Conservation (phyloP, 352 stramenopile species). For the Phytophthora idaei region DNA sequence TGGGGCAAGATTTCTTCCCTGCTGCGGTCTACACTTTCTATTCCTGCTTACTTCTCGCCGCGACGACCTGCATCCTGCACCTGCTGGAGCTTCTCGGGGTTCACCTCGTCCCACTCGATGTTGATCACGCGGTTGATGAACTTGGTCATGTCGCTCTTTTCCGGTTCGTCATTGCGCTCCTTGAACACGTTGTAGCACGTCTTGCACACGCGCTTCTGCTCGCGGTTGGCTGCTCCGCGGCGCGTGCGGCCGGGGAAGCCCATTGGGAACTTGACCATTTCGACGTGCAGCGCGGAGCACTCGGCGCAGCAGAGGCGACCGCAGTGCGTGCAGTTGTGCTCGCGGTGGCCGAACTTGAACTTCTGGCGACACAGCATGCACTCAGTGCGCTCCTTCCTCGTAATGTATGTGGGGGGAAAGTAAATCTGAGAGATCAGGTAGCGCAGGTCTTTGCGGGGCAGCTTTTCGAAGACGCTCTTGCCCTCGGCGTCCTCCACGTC, state of each 20-base stretch:
- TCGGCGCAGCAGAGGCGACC: slow-evolving; percentile 78
- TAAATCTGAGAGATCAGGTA: slow-evolving; percentile 85
- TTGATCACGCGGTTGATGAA: slow-evolving; percentile 86
- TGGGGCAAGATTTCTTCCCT: slow-evolving; percentile 3
- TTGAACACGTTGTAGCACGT: slow-evolving; percentile 88
- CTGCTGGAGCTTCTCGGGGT: slow-evolving; percentile 80
- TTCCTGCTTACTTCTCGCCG: slow-evolving; percentile 51
- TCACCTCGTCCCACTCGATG: slow-evolving; percentile 91
- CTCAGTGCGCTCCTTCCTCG: slow-evolving; percentile 78
- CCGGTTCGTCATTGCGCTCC: slow-evolving; percentile 70
- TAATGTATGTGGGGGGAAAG: slow-evolving; percentile 88
- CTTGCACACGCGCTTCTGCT: slow-evolving; percentile 86
- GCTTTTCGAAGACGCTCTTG: slow-evolving; percentile 87
- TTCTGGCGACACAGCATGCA: slow-evolving; percentile 90
- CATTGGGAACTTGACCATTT: slow-evolving; percentile 87
- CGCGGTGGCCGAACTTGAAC: slow-evolving; percentile 85
- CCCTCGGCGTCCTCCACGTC: slow-evolving; percentile 87
- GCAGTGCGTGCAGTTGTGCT: slow-evolving; percentile 89
- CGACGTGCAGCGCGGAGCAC: slow-evolving; percentile 63
- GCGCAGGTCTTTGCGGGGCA: slow-evolving; percentile 72
- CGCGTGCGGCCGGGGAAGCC: slow-evolving; percentile 79
- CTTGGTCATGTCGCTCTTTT: slow-evolving; percentile 62
- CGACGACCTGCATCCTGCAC: slow-evolving; percentile 55
- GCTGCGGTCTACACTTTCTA: slow-evolving; percentile 24
- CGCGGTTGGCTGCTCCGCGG: slow-evolving; percentile 62